A percentile compares a stretch with the other conserved stretches of the same genome.
Evolutionary conservation across 192 early-diverging fungal species (phyloP).

Genomic region (Jimgerdemannia flammicorona): DNA sequence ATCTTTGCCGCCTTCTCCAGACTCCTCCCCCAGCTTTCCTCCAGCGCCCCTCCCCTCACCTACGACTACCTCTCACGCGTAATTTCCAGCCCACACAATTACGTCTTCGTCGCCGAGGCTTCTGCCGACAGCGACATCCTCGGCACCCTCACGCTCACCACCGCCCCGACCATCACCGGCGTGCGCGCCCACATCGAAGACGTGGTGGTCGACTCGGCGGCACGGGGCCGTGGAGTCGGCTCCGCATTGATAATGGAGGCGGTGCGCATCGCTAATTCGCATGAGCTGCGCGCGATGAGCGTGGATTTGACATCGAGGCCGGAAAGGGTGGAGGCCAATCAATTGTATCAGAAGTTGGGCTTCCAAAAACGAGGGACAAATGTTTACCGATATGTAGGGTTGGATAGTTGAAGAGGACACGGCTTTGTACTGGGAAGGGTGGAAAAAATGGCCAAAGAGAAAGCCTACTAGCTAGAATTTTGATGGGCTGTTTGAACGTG

Average conservation of each 20-base stretch:
- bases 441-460: no score
- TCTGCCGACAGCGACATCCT: conserved; percentile 14
- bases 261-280: conserved; percentile 8
- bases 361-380: conserved; percentile 41
- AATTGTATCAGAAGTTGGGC: conserved; percentile 40
- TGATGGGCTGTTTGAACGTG: no score
- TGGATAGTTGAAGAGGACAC: no score
- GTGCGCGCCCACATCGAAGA: conserved; percentile 49
- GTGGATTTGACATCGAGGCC: conserved; percentile 48
- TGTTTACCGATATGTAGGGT: conserved; percentile 24
- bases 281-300: conserved; percentile 7
- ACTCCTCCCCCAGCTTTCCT: neutral
- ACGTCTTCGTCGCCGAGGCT: neutral
- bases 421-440: no score
- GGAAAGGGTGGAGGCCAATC: conserved; percentile 38
- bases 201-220: conserved; percentile 28
- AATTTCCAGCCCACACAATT: neutral
- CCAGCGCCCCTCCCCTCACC: neutral
- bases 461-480: no score
- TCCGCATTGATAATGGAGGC: conserved; percentile 25
- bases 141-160: conserved; percentile 34
- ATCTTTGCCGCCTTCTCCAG: neutral
- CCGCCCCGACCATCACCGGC: conserved; percentile 29
- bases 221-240: conserved; percentile 34
- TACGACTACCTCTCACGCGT: neutral